Base-by-base conservation (phyloP, 2,329 filamentous ascomycete genomes). In the Xylariaceae sp. region DNA sequence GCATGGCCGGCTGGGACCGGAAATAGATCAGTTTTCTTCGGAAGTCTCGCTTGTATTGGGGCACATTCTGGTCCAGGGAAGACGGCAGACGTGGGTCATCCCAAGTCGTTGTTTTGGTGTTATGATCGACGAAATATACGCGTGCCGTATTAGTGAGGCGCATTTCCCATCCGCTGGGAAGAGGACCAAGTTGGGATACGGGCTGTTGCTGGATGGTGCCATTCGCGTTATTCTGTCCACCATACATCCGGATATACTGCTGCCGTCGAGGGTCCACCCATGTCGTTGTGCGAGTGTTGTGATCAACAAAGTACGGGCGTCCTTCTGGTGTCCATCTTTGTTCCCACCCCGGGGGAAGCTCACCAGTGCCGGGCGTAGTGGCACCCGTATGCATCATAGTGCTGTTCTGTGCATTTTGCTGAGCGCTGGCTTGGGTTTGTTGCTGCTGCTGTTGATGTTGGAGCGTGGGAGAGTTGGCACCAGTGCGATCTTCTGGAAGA, bases 161-260 rank as follows among this genome's bases (percentile, higher is more conserved):
- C 94, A 99, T 99, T 78, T 99, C 94, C 94, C 94, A 99, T 2
- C 94, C 94, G 67, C 94, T 97, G 2, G 94, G 94, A 45, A 99
- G 74, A 22, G 94, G 94, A 3, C 94, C 94, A 43, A 99, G 81
- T 70, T 99, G 94, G 2, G 94, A 97, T 2, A 99, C 94, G 0
- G 94, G 92, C 73, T 99, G 94, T 69, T 96, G 92, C 72, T 97
- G 92, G 61, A 97, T 96, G 49, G 86, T 88, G 45, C 89, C 92
- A 64, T 86, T 91, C 63, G 85, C 83, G 58, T 87, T 88, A 71
- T 90, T 94, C 65, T 92, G 89, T 2, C 92, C 92, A 30, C 83
- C 83, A 68, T 99, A 99, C 89, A 97, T 96, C 55, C 94, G 83
- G 57, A 99, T 97, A 73, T 96, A 99, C 71, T 99, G 94, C 73